A percentile compares a stretch with the other conserved stretches of the same genome.
Evolutionary conservation across 306 rosid species (phyloP).

Genomic region (Prunus padus): DNA sequence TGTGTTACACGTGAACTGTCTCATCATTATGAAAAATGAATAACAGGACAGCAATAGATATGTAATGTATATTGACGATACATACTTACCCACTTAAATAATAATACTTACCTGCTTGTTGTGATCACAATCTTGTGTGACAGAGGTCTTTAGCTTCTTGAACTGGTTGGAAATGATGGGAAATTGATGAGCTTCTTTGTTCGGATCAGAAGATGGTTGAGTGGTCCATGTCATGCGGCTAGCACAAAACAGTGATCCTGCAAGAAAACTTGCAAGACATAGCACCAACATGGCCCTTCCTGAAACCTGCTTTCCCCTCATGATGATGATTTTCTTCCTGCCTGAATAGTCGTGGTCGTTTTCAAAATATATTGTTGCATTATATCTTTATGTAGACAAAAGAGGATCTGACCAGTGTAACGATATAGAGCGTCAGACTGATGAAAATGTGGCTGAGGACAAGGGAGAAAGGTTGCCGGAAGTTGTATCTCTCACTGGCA

Average conservation of each 20-base stretch:
- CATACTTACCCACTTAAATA: too few relatives aligned
- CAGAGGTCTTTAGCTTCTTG: slow-evolving; percentile 1
- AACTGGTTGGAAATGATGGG: slow-evolving; percentile 21
- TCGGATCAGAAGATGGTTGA: slow-evolving; percentile 26
- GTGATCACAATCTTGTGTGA: slow-evolving; percentile 42
- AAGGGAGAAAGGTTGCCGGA: slow-evolving; percentile 32
- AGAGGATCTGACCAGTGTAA: too few relatives aligned
- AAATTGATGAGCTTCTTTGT: slow-evolving; percentile 16
- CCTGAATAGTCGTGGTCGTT: background rate
- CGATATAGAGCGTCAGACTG: slow-evolving; percentile 29
- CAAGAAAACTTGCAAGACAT: slow-evolving; percentile 61
- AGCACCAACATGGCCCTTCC: slow-evolving; percentile 52
- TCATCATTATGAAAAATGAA: too few relatives aligned
- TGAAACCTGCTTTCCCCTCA: slow-evolving; percentile 60
- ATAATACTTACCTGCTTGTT: slow-evolving; percentile 32
- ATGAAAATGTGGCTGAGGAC: slow-evolving; percentile 28
- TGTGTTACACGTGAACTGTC: too few relatives aligned
- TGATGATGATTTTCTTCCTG: slow-evolving; percentile 15
- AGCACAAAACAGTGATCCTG: slow-evolving; percentile 61
- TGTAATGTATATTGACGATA: too few relatives aligned
- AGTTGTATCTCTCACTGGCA: slow-evolving; percentile 28
- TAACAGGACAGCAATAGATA: too few relatives aligned
- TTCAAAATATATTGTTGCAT: too few relatives aligned
- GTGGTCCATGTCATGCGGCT: slow-evolving; percentile 51
- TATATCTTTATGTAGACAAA: slow-evolving; percentile 15